Conservation (phyloP, 139 green algal species). For the Parachlorella kessleri region DNA sequence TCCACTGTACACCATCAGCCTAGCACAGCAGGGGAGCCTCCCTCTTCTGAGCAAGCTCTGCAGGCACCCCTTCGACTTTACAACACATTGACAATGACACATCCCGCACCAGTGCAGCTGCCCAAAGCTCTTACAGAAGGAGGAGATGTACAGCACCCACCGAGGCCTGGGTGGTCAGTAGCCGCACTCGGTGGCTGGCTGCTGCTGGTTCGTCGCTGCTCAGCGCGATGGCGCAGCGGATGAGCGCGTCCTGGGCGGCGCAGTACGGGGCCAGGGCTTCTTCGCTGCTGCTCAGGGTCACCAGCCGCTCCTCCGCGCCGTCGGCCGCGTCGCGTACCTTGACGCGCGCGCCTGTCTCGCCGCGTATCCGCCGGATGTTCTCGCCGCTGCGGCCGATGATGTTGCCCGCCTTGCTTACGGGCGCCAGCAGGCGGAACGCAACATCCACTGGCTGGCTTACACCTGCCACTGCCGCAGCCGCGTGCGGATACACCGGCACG, state of each 20-base stretch:
- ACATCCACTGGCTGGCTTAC: constrained; percentile 18
- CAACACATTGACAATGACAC: too few relatives aligned
- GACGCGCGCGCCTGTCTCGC: constrained; percentile 39
- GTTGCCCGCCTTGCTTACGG: constrained; percentile 19
- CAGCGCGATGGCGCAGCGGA: constrained; percentile 39
- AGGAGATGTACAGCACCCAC: too few relatives aligned
- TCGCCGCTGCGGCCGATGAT: constrained; percentile 43
- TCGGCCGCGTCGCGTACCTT: constrained; percentile 33
- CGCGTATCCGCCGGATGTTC: constrained; percentile 28
- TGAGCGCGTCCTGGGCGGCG: constrained; percentile 45
- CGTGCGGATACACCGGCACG: too few relatives aligned
- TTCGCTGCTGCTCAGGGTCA: constrained; percentile 38
- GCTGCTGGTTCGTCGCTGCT: constrained; percentile 9
- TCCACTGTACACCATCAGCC: too few relatives aligned
- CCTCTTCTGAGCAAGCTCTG: too few relatives aligned
- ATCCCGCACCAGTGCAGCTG: too few relatives aligned
- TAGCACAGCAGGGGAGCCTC: too few relatives aligned
- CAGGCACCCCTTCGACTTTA: too few relatives aligned
- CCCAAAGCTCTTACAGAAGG: too few relatives aligned
- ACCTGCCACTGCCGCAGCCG: not conserved
- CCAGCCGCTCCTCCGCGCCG: constrained; percentile 38
- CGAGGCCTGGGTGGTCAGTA: constrained; percentile 30
- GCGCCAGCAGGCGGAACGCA: constrained; percentile 39
- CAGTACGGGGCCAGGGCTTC: constrained; percentile 38
- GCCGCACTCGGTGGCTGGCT: constrained; percentile 18